phyloP scores from a whole-genome alignment of 176 grass and related monocot genomes.

The Hsuehochloa calcarea region DNA sequence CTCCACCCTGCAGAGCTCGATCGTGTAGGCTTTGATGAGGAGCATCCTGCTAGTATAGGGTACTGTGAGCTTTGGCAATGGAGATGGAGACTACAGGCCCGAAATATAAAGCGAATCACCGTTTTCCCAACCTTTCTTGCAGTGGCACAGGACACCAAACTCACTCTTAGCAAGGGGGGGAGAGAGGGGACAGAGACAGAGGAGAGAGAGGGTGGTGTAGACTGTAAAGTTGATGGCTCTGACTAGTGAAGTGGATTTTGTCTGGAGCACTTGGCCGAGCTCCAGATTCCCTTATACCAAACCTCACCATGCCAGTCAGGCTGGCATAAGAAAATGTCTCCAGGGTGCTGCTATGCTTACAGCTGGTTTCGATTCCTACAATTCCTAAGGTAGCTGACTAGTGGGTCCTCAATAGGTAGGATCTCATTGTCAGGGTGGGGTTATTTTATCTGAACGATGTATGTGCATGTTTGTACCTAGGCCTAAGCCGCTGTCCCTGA shows the following conservation, averaged over 20 bases:
- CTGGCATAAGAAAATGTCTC: background rate
- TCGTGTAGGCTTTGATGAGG: conserved; percentile 15
- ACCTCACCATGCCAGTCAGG: conserved; percentile 25
- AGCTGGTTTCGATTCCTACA: background rate
- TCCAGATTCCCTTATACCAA: conserved; percentile 55
- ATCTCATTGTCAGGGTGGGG: background rate
- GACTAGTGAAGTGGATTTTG: conserved; percentile 72
- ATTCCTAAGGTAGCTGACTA: background rate
- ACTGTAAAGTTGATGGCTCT: conserved; percentile 40
- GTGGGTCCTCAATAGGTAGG: background rate
- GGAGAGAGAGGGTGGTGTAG: background rate
- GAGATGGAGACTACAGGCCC: conserved; percentile 34
- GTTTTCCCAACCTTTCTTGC: conserved; percentile 12
- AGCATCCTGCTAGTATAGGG: background rate
- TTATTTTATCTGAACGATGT: background rate
- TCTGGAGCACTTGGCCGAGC: conserved; percentile 68
- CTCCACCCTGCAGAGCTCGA: background rate
- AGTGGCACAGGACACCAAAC: background rate
- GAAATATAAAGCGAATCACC: conserved; percentile 26
- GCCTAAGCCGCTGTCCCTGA: background rate
- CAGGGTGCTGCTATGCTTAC: background rate
- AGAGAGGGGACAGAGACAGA: background rate
- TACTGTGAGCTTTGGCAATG: conserved; percentile 9
- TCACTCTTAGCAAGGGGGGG: background rate
- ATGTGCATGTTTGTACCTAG: background rate